A percentile compares a stretch with the other conserved stretches of the same genome.
Conservation (phyloP, 768 basidiomycete genomes). For the Trametes maxima region DNA sequence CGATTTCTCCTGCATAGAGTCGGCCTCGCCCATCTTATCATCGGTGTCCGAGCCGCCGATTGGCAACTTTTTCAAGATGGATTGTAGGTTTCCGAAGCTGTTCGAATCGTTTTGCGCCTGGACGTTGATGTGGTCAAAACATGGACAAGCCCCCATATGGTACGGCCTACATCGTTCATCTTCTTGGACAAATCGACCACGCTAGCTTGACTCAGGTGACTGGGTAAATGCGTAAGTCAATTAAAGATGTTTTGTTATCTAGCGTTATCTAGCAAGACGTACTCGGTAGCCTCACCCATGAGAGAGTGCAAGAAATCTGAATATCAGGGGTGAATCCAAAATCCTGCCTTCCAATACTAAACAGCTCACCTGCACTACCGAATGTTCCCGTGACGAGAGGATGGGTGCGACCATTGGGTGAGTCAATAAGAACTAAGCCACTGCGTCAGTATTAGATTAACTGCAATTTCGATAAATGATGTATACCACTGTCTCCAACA, state of each 20-base stretch:
- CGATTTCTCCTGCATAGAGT: conserved; percentile 54
- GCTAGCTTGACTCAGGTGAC: conserved; percentile 61
- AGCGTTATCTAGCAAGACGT: no score
- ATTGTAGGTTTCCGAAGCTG: conserved; percentile 41
- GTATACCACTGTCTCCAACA: conserved; percentile 63
- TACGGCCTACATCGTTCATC: conserved; percentile 42
- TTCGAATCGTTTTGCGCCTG: conserved; percentile 38
- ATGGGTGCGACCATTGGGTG: conserved; percentile 56
- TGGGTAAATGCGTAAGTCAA: conserved; percentile 26
- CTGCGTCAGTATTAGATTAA: conserved; percentile 1
- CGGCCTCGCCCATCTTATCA: conserved; percentile 54
- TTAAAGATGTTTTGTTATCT: neutral
- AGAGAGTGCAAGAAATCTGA: conserved; percentile 69
- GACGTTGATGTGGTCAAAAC: neutral
- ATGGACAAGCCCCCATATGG: no score
- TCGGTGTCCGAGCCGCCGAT: conserved; percentile 49
- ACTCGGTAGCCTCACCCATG: conserved; percentile 68
- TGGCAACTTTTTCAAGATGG: conserved; percentile 51
- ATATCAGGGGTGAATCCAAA: conserved; percentile 20
- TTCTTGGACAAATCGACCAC: conserved; percentile 59
- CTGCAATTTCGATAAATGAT: neutral
- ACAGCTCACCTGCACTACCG: conserved; percentile 35
- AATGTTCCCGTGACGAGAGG: conserved; percentile 73
- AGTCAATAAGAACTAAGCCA: conserved; percentile 41
- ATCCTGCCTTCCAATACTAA: neutral